Evolutionary conservation across 108 stramenopile species (phyloP), one percentile per base, ranked within the genome.

Genomic region (Mayamaea pseudoterrestris): DNA sequence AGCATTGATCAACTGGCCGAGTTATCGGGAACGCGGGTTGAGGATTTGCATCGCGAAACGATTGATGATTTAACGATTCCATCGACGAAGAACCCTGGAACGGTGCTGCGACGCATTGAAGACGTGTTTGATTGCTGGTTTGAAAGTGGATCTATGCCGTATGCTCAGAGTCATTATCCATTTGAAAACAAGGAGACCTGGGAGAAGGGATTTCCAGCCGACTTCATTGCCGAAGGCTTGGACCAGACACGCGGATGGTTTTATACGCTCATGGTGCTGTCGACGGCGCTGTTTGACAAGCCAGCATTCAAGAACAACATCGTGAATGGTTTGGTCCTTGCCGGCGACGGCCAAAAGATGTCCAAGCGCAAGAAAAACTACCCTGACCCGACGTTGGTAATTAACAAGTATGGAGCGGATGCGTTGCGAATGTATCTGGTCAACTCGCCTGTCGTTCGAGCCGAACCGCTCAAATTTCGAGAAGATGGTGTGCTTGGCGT

Each of bases 181-280:
- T 99, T 99, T 68, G 99, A 99, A 58, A 94, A 97, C 69, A 93
- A 92, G 69, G 91, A 90, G 36, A 30, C 65, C 43, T 99, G 98
- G 60, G 85, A 97, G 75, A 79, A 85, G 11, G 83, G 86, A 41
- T 99, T 99, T 62, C 99, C 99, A 2, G 99, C 99, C 12, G 96
- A 99, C 60, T 99, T 99, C 50, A 98, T 99, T 69, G 99, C 99
- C 13, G 99, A 99, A 78, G 99, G 99, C 13, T 75, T 99, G 30
- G 99, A 99, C 73, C 99, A 99, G 65, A 99, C 99, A 16, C 90
- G 99, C 37, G 99, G 99, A n/a, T 99, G 99, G 99, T 99, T 99
- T 60, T 99, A 99, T 76, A 98, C 99, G 0, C 73, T 99, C 22
- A 98, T 98, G 93, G 96, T 99, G n/a, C 63, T 99, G 14, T 87